phyloP scores from a whole-genome alignment of 805 yeast species.

The Ogataea kodamae region DNA sequence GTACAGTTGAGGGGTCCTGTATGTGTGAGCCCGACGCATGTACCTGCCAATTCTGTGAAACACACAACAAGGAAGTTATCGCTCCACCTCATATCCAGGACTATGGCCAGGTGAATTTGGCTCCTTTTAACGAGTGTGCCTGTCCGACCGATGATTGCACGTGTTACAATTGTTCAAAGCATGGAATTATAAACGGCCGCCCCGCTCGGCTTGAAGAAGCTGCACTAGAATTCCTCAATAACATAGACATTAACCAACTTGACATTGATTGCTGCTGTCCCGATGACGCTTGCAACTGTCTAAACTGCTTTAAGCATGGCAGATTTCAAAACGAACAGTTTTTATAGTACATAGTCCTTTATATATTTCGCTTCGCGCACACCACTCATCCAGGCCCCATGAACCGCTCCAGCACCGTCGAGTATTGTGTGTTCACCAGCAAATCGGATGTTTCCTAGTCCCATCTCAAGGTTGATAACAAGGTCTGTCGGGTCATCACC shows the following conservation, averaged over 20 bases:
- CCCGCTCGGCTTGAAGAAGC: conserved; percentile 21
- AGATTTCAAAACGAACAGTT: conserved; percentile 18
- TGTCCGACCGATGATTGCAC: conserved; percentile 33
- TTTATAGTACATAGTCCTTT: conserved; percentile 17
- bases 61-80: conserved; percentile 19
- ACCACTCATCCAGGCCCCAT: conserved; percentile 83
- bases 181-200: conserved; percentile 32
- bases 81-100: conserved; percentile 11
- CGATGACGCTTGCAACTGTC: conserved; percentile 31
- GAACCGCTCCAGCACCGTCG: conserved; percentile 90
- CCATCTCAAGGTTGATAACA: conserved; percentile 58
- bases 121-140: conserved; percentile 22
- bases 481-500: conserved; percentile 68
- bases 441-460: conserved; percentile 61
- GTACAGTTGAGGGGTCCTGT: conserved; percentile 36
- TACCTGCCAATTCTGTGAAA: conserved; percentile 31
- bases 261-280: conserved; percentile 32
- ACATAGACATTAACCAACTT: conserved; percentile 21
- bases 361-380: conserved; percentile 29
- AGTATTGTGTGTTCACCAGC: conserved; percentile 88
- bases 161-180: conserved; percentile 34
- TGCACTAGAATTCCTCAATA: conserved; percentile 23
- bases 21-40: conserved; percentile 32
- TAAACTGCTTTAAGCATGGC: conserved; percentile 34
- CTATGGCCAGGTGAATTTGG: conserved; percentile 20